These are phyloP conservation scores for Mycosphaerella sp. DNA, from an alignment of 2,329 filamentous ascomycete genomes.

Conservation along the genomic window DNA sequence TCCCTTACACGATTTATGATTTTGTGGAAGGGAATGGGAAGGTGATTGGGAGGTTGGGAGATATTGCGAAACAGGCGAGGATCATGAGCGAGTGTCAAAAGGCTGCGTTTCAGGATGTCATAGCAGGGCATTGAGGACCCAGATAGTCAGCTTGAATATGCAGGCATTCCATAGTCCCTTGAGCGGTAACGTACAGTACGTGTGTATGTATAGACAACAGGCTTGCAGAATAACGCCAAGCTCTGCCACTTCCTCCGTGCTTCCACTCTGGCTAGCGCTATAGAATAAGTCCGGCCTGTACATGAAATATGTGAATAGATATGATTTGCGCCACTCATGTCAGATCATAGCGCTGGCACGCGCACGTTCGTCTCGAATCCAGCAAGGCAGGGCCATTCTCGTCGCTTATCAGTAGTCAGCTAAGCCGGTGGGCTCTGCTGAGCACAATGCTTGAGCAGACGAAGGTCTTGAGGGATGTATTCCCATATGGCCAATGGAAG, in stretches of 20 bases:
- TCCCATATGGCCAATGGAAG: constrained; percentile 9
- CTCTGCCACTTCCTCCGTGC: constrained; percentile 12
- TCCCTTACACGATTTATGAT: constrained; percentile 56
- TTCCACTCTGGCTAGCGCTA: constrained; percentile 6
- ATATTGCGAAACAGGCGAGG: constrained; percentile 56
- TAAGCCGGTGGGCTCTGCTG: too few species aligned
- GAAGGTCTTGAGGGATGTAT: constrained; percentile 9
- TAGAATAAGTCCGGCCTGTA: constrained; percentile 8
- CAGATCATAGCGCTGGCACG: constrained; percentile 12
- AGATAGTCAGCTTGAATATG: too few species aligned
- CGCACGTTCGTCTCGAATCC: neutral
- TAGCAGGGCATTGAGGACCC: constrained; percentile 26
- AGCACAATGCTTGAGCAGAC: too few species aligned
- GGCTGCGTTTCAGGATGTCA: constrained; percentile 30
- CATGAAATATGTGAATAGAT: constrained; percentile 1
- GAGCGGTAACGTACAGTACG: too few species aligned
- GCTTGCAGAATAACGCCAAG: constrained; percentile 6
- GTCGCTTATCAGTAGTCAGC: neutral
- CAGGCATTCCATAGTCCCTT: too few species aligned
- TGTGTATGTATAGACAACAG: too few species aligned
- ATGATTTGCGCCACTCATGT: constrained; percentile 13
- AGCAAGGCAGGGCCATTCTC: neutral
- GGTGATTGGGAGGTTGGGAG: constrained; percentile 49
- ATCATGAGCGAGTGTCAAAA: constrained; percentile 53
- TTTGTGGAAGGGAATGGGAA: constrained; percentile 59